phyloP scores from a whole-genome alignment of 345 rosid species.

The Pistacia vera region DNA sequence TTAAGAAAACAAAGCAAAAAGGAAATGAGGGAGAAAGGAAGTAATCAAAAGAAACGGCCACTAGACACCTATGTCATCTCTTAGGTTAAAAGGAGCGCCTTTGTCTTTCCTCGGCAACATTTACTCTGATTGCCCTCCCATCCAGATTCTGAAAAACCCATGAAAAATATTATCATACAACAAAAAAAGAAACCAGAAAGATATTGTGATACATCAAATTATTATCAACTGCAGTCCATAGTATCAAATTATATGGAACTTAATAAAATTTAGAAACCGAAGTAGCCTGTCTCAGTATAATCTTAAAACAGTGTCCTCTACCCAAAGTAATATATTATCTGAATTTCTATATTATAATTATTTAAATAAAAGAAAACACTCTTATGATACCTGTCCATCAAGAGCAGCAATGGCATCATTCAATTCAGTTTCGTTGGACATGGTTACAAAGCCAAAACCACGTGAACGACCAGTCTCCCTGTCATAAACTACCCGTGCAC shows the following conservation, averaged over 20 bases:
- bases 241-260: neutral
- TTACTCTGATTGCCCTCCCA: slow-evolving; percentile 92
- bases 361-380: neutral
- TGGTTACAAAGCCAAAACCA: slow-evolving; percentile 90
- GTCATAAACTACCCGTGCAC: slow-evolving; percentile 78
- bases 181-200: slow-evolving; percentile 8
- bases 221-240: neutral
- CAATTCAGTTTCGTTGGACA: slow-evolving; percentile 75
- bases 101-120: slow-evolving; percentile 79
- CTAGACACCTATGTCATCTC: slow-evolving; percentile 16
- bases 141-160: slow-evolving; percentile 61
- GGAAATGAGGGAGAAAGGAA: neutral
- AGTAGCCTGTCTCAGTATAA: neutral
- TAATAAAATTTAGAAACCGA: neutral
- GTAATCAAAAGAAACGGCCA: slow-evolving; percentile 7
- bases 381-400: slow-evolving; percentile 74
- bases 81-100: slow-evolving; percentile 59
- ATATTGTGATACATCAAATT: neutral
- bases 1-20: neutral
- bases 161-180: neutral
- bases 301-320: neutral
- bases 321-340: neutral
- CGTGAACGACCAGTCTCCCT: slow-evolving; percentile 94
- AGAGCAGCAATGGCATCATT: slow-evolving; percentile 91
- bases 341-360: neutral